Base-by-base conservation (phyloP, 2,329 filamentous ascomycete species). In the Aureobasidium uvarum region DNA sequence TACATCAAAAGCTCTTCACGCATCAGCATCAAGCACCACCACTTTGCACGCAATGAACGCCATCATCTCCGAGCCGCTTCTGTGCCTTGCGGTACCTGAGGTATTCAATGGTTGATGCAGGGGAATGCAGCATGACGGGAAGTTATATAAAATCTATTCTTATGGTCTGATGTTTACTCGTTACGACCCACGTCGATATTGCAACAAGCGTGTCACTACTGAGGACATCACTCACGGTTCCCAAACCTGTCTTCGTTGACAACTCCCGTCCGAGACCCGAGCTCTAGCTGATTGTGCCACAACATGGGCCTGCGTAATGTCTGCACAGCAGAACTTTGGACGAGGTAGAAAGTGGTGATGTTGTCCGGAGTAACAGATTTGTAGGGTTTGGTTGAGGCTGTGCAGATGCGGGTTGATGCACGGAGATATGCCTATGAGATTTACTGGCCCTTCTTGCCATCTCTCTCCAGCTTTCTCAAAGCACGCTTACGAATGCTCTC, bases 401-500 rank as follows among this genome's bases (percentile, higher is more conserved):
- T 51, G 52, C 36, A 55, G 14, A 20, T 28, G 7, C 25, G 23
- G 20, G 13, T 13, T 55, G 11, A 14, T 3, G 31, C 8, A 38
- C 36, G 31, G 23, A n/a, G 16, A 45, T 13, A 58, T 33, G 10
- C 23, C 28, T 5, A 33, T 25, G 3, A n/a, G 3, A 31, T 25
- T 14, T 68, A 69, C 48, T 69, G 52, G 36, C 66, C 77, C 79
- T 90, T 91, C 84, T 92, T 92, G 11, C 86, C 87, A 64, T 96
- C 90, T 52, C 92, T 86, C 72, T 91, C 91, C 4, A 87, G 88
- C 84, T 96, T 97, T 75, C 84, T 88, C 74, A 97, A 79, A 46
- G 93, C 93, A 65, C 92, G 84, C 76, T 84, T 89, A 71, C 93
- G 87, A 68, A 97, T 96, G 66, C 88, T 87, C 72, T 89, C 81